Evolutionary conservation across 1,284 basidiomycete genomes (phyloP).

Genomic region (Tilletiaria anomala): DNA sequence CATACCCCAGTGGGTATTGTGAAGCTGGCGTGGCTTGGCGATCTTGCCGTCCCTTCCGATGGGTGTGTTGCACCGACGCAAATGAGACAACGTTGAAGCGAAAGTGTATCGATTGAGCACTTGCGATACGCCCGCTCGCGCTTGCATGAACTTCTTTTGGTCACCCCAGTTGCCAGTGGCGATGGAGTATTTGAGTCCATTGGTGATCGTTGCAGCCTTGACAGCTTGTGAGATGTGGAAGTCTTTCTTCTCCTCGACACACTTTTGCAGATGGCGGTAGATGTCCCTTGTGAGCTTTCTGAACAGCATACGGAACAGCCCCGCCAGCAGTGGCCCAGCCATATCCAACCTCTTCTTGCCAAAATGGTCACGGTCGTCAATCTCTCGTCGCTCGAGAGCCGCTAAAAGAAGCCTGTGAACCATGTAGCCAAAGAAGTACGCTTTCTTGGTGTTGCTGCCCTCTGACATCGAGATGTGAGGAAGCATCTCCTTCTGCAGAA

Average conservation of each 20-base stretch:
- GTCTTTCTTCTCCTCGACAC: slow-evolving; percentile 89
- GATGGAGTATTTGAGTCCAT: slow-evolving; percentile 92
- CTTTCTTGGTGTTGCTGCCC: slow-evolving; percentile 94
- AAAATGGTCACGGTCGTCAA: slow-evolving; percentile 98
- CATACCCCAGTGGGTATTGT: slow-evolving; percentile 99
- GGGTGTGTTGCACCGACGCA: slow-evolving; percentile 95
- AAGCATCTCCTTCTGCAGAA: slow-evolving; percentile 95
- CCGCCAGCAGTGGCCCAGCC: slow-evolving; percentile 84
- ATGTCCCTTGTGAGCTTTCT: slow-evolving; percentile 92
- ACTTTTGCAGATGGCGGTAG: slow-evolving; percentile 85
- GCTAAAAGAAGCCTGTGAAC: slow-evolving; percentile 87
- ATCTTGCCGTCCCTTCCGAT: slow-evolving; percentile 98
- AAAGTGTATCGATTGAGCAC: slow-evolving; percentile 98
- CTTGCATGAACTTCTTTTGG: slow-evolving; percentile 89
- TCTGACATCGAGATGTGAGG: slow-evolving; percentile 93
- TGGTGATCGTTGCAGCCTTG: slow-evolving; percentile 86
- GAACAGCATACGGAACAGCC: slow-evolving; percentile 95
- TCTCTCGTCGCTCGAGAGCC: slow-evolving; percentile 79
- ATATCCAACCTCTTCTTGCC: slow-evolving; percentile 95
- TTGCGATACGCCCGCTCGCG: slow-evolving; percentile 92
- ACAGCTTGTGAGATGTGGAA: slow-evolving; percentile 86
- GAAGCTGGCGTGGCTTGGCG: slow-evolving; percentile 94
- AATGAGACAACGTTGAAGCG: slow-evolving; percentile 90
- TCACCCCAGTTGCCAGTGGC: slow-evolving; percentile 99
- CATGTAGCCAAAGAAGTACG: slow-evolving; percentile 99